Evolutionary conservation across 768 basidiomycete species (phyloP).

Genomic region (Suillus bovinus): DNA sequence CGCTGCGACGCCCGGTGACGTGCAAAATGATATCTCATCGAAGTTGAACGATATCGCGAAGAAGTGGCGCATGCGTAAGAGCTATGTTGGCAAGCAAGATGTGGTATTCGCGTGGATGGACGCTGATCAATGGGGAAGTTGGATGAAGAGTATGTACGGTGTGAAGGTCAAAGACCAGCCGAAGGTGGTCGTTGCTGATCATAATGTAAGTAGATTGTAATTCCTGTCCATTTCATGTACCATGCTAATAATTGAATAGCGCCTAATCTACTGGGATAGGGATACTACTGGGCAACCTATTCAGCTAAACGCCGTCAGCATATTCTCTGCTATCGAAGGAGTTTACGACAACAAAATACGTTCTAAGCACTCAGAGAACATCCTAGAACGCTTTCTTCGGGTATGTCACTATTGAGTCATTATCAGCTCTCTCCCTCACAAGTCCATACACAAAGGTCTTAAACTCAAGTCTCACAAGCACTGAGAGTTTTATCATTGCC

Average conservation of each 20-base stretch:
- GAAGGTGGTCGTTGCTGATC: slow-evolving; percentile 75
- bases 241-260: slow-evolving; percentile 38
- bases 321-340: slow-evolving; percentile 73
- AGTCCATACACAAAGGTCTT: slow-evolving; percentile 16
- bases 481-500: slow-evolving; percentile 13
- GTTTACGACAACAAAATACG: slow-evolving; percentile 49
- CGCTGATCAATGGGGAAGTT: slow-evolving; percentile 75
- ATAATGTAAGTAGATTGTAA: slow-evolving; percentile 51
- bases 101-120: slow-evolving; percentile 94
- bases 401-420: slow-evolving; percentile 36
- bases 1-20: slow-evolving; percentile 45
- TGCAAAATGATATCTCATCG: slow-evolving; percentile 43
- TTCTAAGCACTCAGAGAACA: slow-evolving; percentile 68
- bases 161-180: slow-evolving; percentile 39
- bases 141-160: slow-evolving; percentile 93
- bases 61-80: slow-evolving; percentile 54
- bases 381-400: slow-evolving; percentile 63
- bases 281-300: slow-evolving; percentile 59
- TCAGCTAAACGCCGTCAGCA: slow-evolving; percentile 50
- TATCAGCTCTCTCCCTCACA: slow-evolving; percentile 5
- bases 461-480: slow-evolving; percentile 13
- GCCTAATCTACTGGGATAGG: slow-evolving; percentile 72
- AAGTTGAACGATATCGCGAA: slow-evolving; percentile 52
- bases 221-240: background rate
- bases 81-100: slow-evolving; percentile 37